Base-by-base conservation (phyloP, 139 green algal genomes). In the Tetratostichococcus sp. region DNA sequence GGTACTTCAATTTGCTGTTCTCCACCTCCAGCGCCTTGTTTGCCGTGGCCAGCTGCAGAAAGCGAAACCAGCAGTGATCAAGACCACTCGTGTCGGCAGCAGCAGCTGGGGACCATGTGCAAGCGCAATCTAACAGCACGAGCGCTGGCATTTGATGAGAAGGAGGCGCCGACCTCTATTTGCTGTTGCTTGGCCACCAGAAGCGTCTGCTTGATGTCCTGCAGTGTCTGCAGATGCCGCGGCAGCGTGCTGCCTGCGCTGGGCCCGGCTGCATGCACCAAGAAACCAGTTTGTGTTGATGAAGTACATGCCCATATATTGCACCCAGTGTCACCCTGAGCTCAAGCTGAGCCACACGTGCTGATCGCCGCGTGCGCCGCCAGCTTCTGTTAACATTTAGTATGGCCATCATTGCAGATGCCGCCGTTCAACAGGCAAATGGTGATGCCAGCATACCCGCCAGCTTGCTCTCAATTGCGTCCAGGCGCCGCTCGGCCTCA, bases 1-100 rank as follows among this genome's bases (percentile, higher is more conserved):
- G 72, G 30, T 76, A 76, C 72, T 42, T 76, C 30, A 76, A 57
- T 31, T 76, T 76, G 6, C 43, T 70, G 72, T 76, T 76, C 30
- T 76, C 28, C 11, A 30, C 30, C n/a, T 76, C 72, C 23, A 76
- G 57, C 17, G 30, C 33, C 67, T 71, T 71, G 31, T 43, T 57
- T 32, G 8, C 32, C 31, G 33, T 28, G 14, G 67, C 32, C 67
- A 62, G 17, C 50, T 62, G 50, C 19, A 50, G 19, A 2, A 62
- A 26, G 14, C 22, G 14, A 26, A 62, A 25, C 26, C 50, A n/a
- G 50, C 8, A 50, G 39, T 50, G 39, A 50, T n/a, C n/a, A n/a
- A n/a, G n/a, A n/a, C n/a, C n/a, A n/a, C n/a, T n/a, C n/a, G n/a
- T n/a, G n/a, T n/a, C n/a, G n/a, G n/a, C n/a, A n/a, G n/a, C n/a